Conservation (phyloP, 1,284 basidiomycete genomes). For the Sanghuangporus weigelae region DNA sequence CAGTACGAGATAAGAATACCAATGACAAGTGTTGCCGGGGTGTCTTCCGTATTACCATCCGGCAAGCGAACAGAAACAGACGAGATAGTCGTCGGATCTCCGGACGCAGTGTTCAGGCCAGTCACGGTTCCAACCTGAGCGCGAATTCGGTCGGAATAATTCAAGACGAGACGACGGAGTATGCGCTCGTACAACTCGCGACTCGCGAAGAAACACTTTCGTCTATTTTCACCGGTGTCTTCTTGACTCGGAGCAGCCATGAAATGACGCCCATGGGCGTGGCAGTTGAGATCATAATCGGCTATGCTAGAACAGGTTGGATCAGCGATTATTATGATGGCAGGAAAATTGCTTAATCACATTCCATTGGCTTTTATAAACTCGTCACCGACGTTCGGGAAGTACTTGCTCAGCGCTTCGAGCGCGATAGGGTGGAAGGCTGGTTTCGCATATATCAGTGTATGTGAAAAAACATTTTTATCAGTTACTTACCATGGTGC, state of each 20-base stretch:
- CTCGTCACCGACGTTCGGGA: conserved; percentile 25
- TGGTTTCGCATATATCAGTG: conserved; percentile 4
- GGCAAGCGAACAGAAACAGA: conserved; percentile 12
- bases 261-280: not conserved
- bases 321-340: not conserved
- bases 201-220: conserved; percentile 9
- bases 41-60: not conserved
- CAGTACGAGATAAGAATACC: not conserved
- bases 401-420: conserved; percentile 22
- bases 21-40: conserved; percentile 6
- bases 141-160: conserved; percentile 5
- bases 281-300: not conserved
- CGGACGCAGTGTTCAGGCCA: not conserved
- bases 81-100: conserved; percentile 1
- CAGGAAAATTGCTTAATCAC: not conserved
- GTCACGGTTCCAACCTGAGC: conserved; percentile 3
- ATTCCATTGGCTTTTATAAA: conserved; percentile 16
- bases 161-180: conserved; percentile 10
- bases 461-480: not conserved
- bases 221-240: not conserved
- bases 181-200: conserved; percentile 16
- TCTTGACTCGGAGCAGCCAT: conserved; percentile 5
- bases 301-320: not conserved
- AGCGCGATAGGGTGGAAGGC: conserved; percentile 19
- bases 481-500: conserved; percentile 22